Evolutionary conservation across 2,329 filamentous ascomycete species (phyloP).

Genomic region (Penicillium sp.): DNA sequence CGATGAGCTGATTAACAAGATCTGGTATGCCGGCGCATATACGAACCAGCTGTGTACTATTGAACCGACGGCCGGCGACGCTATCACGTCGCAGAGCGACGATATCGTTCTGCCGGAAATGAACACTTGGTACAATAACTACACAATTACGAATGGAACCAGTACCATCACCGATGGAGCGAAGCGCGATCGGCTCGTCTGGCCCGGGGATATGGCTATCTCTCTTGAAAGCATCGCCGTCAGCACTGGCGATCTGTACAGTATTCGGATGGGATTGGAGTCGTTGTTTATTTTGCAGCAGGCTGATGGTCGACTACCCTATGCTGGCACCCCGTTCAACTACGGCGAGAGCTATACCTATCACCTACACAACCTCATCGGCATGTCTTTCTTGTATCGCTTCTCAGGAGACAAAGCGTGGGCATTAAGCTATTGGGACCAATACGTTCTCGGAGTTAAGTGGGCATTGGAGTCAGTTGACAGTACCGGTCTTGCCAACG

Average conservation of each 20-base stretch:
- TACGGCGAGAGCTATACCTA: slow-evolving; percentile 54
- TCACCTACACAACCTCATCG: slow-evolving; percentile 53
- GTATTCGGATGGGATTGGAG: slow-evolving; percentile 52
- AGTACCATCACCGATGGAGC: slow-evolving; percentile 42
- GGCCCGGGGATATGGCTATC: slow-evolving; percentile 63
- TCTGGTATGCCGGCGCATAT: slow-evolving; percentile 58
- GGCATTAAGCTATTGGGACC: slow-evolving; percentile 43
- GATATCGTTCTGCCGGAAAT: slow-evolving; percentile 16
- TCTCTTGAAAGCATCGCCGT: slow-evolving; percentile 56
- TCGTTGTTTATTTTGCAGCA: slow-evolving; percentile 50
- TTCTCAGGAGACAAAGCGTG: slow-evolving; percentile 45
- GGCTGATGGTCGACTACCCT: slow-evolving; percentile 50
- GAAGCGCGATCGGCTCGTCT: slow-evolving; percentile 50
- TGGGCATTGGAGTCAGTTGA: slow-evolving; percentile 47
- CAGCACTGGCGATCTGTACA: slow-evolving; percentile 55
- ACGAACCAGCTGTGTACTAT: slow-evolving; percentile 43
- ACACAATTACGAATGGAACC: slow-evolving; percentile 29
- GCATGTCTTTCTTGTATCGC: slow-evolving; percentile 47
- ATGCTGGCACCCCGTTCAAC: slow-evolving; percentile 50
- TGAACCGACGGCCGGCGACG: slow-evolving; percentile 26
- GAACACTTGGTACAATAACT: slow-evolving; percentile 33
- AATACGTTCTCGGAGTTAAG: slow-evolving; percentile 45
- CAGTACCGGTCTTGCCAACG: slow-evolving; percentile 46
- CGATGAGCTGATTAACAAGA: slow-evolving; percentile 53
- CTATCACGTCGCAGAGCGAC: slow-evolving; percentile 7